Percentiles rank a stretch among this genome's conserved stretches.
Evolutionary conservation across 352 stramenopile genomes (phyloP).

Genomic region (Phytopythium boreale): DNA sequence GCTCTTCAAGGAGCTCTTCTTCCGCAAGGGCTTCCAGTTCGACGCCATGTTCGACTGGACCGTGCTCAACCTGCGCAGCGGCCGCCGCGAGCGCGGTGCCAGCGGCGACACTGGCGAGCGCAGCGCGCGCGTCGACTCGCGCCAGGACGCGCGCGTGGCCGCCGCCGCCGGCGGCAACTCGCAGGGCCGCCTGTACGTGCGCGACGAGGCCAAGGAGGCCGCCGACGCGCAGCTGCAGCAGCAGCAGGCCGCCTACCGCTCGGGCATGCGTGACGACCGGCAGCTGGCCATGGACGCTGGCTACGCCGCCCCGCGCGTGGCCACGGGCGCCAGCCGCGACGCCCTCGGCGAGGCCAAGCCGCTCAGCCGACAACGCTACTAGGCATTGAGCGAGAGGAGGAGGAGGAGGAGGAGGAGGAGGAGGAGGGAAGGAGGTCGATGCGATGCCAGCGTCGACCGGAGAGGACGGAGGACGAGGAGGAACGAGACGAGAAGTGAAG

Average conservation of each 20-base stretch:
- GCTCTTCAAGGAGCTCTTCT: slow-evolving; percentile 99
- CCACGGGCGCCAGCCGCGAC: slow-evolving; percentile 58
- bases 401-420: slow-evolving; percentile 9
- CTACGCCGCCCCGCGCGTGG: slow-evolving; percentile 59
- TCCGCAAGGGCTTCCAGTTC: slow-evolving; percentile 98
- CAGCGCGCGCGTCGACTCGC: slow-evolving; percentile 54
- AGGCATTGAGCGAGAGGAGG: slow-evolving; percentile 19
- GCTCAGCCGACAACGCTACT: slow-evolving; percentile 79
- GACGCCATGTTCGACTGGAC: slow-evolving; percentile 99
- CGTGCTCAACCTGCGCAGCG: slow-evolving; percentile 87
- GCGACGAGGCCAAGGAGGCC: slow-evolving; percentile 64
- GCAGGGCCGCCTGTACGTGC: slow-evolving; percentile 60
- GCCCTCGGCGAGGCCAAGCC: slow-evolving; percentile 61
- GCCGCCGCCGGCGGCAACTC: slow-evolving; percentile 49
- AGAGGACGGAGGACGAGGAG: neutral
- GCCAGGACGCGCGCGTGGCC: slow-evolving; percentile 33
- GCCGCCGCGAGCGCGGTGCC: slow-evolving; percentile 55
- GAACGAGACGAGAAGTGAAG: neutral
- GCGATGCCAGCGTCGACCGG: too few species aligned
- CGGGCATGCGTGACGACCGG: slow-evolving; percentile 47
- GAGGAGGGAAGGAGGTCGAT: neutral
- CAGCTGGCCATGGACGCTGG: slow-evolving; percentile 46
- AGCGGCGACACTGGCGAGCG: slow-evolving; percentile 62
- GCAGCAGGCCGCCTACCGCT: slow-evolving; percentile 50
- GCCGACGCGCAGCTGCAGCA: slow-evolving; percentile 38